Evolutionary conservation across 1,284 basidiomycete species (phyloP).

Genomic region (Vanrija sp.): DNA sequence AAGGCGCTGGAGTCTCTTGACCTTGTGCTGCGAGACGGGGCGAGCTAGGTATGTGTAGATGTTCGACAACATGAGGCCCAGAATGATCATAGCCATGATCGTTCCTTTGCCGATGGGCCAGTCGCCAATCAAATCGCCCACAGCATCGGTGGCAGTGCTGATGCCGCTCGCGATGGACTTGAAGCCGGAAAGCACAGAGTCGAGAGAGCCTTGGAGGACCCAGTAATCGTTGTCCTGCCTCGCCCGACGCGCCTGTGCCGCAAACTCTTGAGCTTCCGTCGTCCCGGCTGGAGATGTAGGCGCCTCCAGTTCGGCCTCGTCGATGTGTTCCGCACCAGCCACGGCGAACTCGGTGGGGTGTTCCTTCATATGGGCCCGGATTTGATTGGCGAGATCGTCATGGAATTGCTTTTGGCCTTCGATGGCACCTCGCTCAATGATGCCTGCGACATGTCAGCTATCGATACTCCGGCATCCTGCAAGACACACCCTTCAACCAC

Average conservation of each 20-base stretch:
- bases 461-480: background rate
- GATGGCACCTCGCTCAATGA: constrained; percentile 86
- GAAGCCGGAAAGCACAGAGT: constrained; percentile 69
- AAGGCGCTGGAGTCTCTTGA: constrained; percentile 14
- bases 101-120: constrained; percentile 46
- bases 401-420: constrained; percentile 95
- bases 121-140: constrained; percentile 68
- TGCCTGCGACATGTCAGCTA: constrained; percentile 55
- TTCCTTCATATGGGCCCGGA: constrained; percentile 80
- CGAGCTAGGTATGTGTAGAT: constrained; percentile 41
- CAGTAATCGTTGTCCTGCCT: constrained; percentile 50
- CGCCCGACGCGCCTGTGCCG: constrained; percentile 26
- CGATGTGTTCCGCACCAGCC: constrained; percentile 57
- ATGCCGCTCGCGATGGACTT: constrained; percentile 65
- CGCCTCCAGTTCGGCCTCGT: constrained; percentile 12
- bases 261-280: constrained; percentile 43
- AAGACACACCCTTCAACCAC: constrained; percentile 76
- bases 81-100: constrained; percentile 67
- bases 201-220: constrained; percentile 76
- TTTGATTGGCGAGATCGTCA: constrained; percentile 72
- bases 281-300: constrained; percentile 1
- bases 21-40: constrained; percentile 17
- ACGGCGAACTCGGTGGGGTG: constrained; percentile 86
- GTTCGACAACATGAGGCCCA: constrained; percentile 69
- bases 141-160: constrained; percentile 52